Percentiles rank a stretch among this genome's conserved stretches.
Conservation (phyloP, 23 red algal species). For the Gracilaria caudata region DNA sequence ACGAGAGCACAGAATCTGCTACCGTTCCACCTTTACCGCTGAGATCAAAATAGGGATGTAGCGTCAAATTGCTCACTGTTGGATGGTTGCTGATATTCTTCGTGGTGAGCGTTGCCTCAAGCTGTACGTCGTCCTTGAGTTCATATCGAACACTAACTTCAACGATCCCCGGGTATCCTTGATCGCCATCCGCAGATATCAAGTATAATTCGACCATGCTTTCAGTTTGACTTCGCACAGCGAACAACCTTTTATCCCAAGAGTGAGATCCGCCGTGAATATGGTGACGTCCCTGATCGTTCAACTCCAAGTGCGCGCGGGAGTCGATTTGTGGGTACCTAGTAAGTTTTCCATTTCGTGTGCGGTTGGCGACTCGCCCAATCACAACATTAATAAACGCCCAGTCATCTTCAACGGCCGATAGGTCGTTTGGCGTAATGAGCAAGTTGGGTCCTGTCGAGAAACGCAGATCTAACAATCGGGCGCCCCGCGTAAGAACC, state of each 20-base stretch:
- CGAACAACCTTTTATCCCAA: constrained; percentile 59
- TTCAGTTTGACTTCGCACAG: constrained; percentile 10
- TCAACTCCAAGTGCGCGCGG: constrained; percentile 16
- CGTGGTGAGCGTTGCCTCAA: constrained; percentile 39
- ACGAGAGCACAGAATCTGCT: constrained; percentile 35
- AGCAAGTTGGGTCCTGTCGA: constrained; percentile 22
- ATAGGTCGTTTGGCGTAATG: constrained; percentile 40
- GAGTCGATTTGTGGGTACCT: constrained; percentile 12
- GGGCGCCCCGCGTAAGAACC: constrained; percentile 67
- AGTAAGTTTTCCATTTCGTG: constrained; percentile 37
- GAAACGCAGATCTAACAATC: constrained; percentile 71
- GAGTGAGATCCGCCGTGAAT: constrained; percentile 69
- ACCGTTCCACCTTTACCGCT: constrained; percentile 41
- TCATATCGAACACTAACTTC: constrained; percentile 70
- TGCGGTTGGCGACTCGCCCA: constrained; percentile 80
- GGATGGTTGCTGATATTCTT: constrained; percentile 32
- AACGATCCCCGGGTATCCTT: constrained; percentile 57
- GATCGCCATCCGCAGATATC: constrained; percentile 67
- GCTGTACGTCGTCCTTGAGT: constrained; percentile 25
- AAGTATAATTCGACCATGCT: constrained; percentile 50
- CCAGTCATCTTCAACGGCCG: constrained; percentile 50
- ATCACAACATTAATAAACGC: constrained; percentile 61
- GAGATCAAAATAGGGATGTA: constrained; percentile 75
- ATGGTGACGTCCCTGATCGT: constrained; percentile 58
- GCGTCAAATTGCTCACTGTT: constrained; percentile 71